These are phyloP conservation scores for Mycena maculata DNA, from an alignment of 768 basidiomycete genomes.

Conservation along the genomic window DNA sequence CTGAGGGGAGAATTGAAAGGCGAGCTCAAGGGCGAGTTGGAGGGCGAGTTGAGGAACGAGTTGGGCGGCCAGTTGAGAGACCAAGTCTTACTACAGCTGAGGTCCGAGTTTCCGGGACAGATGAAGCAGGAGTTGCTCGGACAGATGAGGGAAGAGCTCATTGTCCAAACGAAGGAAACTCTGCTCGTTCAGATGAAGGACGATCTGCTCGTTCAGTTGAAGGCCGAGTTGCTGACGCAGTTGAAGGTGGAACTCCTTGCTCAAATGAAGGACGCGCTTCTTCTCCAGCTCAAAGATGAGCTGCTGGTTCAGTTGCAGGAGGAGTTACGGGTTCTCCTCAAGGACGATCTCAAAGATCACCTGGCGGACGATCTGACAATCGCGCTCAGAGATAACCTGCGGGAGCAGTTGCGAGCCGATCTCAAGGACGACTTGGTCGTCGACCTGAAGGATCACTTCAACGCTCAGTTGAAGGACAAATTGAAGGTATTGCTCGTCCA, in stretches of 20 bases:
- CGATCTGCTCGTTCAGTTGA: constrained; percentile 20
- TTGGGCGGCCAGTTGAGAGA: background rate
- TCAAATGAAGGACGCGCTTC: constrained; percentile 25
- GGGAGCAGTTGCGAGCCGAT: constrained; percentile 32
- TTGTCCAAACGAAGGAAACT: constrained; percentile 25
- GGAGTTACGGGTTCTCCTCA: constrained; percentile 21
- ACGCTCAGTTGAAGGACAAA: constrained; percentile 29
- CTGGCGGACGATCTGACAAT: constrained; percentile 29
- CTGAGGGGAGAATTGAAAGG: constrained; percentile 20
- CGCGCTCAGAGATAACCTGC: constrained; percentile 20
- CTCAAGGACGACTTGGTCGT: constrained; percentile 31
- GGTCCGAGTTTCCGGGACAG: no score
- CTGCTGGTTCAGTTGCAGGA: constrained; percentile 16
- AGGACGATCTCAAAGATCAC: constrained; percentile 25
- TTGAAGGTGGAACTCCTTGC: constrained; percentile 23
- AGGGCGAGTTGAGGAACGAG: constrained; percentile 10
- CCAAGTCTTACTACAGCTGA: no score
- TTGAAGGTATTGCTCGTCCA: constrained; percentile 25
- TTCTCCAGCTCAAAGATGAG: constrained; percentile 30
- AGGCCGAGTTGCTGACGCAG: constrained; percentile 21
- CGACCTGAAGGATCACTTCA: constrained; percentile 30
- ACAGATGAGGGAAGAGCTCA: constrained; percentile 25
- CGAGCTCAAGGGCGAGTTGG: constrained; percentile 21
- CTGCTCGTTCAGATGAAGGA: constrained; percentile 24
- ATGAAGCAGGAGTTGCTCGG: constrained; percentile 23